Evolutionary conservation across 176 grass and related monocot species (phyloP), one percentile per base, ranked within the genome.

Genomic region (Ananas comosus): DNA sequence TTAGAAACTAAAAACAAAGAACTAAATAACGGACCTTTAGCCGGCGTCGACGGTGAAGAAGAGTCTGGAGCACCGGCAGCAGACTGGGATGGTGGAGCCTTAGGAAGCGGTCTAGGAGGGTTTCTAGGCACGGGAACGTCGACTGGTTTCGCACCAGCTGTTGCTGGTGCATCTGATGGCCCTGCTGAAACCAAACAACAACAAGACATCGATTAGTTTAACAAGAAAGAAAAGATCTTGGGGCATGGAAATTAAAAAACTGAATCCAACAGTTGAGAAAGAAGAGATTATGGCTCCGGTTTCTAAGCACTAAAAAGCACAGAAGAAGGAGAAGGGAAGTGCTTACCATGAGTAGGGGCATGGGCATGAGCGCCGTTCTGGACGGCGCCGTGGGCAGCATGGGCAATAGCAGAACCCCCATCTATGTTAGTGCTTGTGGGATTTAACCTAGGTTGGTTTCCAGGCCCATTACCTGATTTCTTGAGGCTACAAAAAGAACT

Each of bases 401-500:
- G 16, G 70, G 81, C 7, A 87, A 82, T 11, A 70, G 70, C 2
- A 78, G 66, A 14, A 76, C 73, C 23, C 61, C 68, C 8, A 50
- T 83, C 14, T 75, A 83, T 14, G 11, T 54, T 79, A 16, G 88
- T 76, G 33, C 74, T 79, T 0, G 71, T 25, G 51, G 80, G 78
- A 70, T 75, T 96, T 76, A 82, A 72, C 74, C 86, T 96, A 68
- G 80, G 81, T 51, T 88, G 85, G 4, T 11, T 78, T 2, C 86
- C 74, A 13, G 89, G 86, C 70, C 77, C 93, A 87, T 87, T 87
- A 80, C 70, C 67, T 2, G 74, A 51, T 73, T 87, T 96, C 27
- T 81, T 90, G 71, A 92, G 83, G 65, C 93, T 96, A 81, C 72
- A 92, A 72, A 52, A 83, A 78, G 77, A 79, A 87, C 5, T 42